phyloP scores from a whole-genome alignment of 805 yeast species.

The Wickerhamiella dianesei region DNA sequence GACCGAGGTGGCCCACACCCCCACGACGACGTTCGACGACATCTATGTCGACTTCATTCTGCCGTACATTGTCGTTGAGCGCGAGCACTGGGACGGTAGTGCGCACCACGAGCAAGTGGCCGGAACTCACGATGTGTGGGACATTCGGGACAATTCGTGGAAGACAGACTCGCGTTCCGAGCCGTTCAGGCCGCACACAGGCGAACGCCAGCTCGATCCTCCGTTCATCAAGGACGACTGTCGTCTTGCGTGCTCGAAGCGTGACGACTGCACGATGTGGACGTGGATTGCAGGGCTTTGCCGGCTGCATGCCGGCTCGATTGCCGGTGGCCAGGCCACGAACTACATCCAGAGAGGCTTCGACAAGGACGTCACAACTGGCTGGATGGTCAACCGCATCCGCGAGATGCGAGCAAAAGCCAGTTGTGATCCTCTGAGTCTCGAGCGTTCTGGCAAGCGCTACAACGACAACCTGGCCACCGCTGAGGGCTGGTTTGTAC shows the following conservation, averaged over 20 bases:
- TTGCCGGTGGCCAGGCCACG: slow-evolving; percentile 11
- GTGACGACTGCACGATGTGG: slow-evolving; percentile 12
- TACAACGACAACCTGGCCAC: background rate
- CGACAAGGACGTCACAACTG: slow-evolving; percentile 14
- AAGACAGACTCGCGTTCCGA: background rate
- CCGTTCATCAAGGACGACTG: slow-evolving; percentile 5
- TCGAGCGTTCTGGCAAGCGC: background rate
- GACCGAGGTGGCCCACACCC: background rate
- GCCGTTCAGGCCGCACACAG: background rate
- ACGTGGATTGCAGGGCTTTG: slow-evolving; percentile 6
- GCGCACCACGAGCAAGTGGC: background rate
- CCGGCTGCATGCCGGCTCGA: slow-evolving; percentile 2
- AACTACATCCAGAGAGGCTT: slow-evolving; percentile 5
- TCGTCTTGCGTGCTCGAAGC: slow-evolving; percentile 6
- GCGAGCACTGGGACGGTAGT: slow-evolving; percentile 19
- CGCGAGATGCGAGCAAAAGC: slow-evolving; percentile 15
- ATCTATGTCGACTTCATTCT: slow-evolving; percentile 24
- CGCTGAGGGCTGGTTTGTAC: slow-evolving; percentile 6
- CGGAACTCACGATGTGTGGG: background rate
- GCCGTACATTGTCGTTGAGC: slow-evolving; percentile 20
- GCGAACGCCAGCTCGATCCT: background rate
- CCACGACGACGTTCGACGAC: slow-evolving; percentile 16
- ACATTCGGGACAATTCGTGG: background rate
- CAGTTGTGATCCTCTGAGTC: slow-evolving; percentile 11
- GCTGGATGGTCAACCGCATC: slow-evolving; percentile 25